Evolutionary conservation across 805 yeast genomes (phyloP).

Genomic region (Wickerhamiella hasegawae): DNA sequence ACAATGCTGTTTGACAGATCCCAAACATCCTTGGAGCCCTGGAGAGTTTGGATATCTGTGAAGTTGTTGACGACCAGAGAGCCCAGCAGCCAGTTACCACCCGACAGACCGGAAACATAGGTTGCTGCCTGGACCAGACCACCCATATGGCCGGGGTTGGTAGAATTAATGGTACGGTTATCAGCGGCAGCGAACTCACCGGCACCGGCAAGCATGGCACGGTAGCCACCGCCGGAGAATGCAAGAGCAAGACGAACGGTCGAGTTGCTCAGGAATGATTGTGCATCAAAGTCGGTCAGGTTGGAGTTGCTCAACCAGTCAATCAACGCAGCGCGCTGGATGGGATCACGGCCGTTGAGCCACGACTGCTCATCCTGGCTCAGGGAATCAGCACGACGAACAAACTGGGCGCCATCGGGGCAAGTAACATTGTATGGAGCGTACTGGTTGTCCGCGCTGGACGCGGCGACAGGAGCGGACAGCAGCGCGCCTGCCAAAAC

Average conservation of each 20-base stretch:
- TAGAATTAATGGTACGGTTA: slow-evolving; percentile 43
- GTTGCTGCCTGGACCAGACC: slow-evolving; percentile 58
- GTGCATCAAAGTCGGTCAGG: slow-evolving; percentile 34
- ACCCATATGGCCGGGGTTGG: slow-evolving; percentile 41
- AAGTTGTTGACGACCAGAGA: slow-evolving; percentile 55
- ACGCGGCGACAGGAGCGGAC: neutral
- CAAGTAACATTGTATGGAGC: slow-evolving; percentile 33
- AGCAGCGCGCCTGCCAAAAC: too few relatives aligned
- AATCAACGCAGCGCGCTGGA: slow-evolving; percentile 26
- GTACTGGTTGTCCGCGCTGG: slow-evolving; percentile 26
- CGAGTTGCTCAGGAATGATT: slow-evolving; percentile 14
- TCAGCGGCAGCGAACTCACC: slow-evolving; percentile 72
- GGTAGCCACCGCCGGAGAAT: slow-evolving; percentile 76
- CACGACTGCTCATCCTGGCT: slow-evolving; percentile 18
- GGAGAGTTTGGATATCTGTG: slow-evolving; percentile 49
- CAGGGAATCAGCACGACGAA: slow-evolving; percentile 20
- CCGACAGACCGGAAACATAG: slow-evolving; percentile 64
- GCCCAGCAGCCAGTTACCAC: slow-evolving; percentile 73
- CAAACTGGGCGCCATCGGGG: slow-evolving; percentile 21
- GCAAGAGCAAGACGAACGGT: slow-evolving; percentile 40
- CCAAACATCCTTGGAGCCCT: slow-evolving; percentile 41
- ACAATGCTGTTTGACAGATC: slow-evolving; percentile 45
- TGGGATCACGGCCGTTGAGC: slow-evolving; percentile 17
- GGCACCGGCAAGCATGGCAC: slow-evolving; percentile 79
- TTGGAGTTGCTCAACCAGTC: slow-evolving; percentile 30